Conservation (phyloP, 1,284 basidiomycete genomes). For the Ganoderma leucocontextum region DNA sequence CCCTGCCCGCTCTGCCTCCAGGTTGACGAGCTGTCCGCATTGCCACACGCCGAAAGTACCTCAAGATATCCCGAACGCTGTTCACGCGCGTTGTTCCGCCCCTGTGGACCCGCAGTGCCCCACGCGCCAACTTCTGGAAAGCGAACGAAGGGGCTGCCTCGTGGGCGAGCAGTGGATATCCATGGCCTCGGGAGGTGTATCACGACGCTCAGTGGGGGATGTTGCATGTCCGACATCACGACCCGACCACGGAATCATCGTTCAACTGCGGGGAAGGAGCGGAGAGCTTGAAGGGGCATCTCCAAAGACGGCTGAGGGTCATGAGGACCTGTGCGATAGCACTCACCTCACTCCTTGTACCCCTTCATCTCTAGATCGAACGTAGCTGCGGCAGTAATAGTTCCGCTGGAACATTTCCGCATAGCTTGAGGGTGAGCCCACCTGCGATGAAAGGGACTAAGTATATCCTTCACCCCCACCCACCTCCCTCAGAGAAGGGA, state of each 20-base stretch:
- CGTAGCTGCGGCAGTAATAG: conserved; percentile 2
- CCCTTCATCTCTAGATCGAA: conserved; percentile 15
- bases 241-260: not conserved
- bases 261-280: conserved; percentile 10
- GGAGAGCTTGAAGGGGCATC: conserved; percentile 6
- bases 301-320: conserved; percentile 15
- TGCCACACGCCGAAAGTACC: not conserved
- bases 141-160: not conserved
- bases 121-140: not conserved
- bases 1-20: conserved; percentile 15
- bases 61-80: not conserved
- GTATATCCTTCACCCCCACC: not conserved
- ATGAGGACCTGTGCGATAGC: conserved; percentile 4
- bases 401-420: conserved; percentile 13
- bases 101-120: not conserved
- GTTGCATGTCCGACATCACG: not conserved
- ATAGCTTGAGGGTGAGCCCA: not conserved
- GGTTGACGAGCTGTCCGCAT: not conserved
- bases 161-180: not conserved
- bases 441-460: not conserved
- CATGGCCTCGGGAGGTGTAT: not conserved
- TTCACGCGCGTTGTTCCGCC: not conserved
- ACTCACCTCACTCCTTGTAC: conserved; percentile 14
- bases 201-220: not conserved
- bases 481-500: not conserved